Conservation (phyloP, 495 filamentous ascomycete species). For the Baudoinia panamericana region DNA sequence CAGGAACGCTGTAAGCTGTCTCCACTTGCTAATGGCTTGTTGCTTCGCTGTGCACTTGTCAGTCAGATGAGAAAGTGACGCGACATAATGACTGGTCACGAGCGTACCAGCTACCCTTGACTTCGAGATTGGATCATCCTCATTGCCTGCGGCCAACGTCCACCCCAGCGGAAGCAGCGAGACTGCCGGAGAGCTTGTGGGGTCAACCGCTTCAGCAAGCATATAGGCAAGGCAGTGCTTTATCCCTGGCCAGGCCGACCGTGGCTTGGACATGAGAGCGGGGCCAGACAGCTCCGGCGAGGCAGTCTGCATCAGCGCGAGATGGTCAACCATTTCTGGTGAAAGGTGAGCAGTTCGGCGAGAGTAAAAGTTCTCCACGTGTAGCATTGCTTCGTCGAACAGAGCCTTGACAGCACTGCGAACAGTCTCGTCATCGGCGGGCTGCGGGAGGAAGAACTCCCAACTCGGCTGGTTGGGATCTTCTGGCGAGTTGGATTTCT, state of each 20-base stretch:
- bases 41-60: background rate
- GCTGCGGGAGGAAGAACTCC: constrained; percentile 16
- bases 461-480: background rate
- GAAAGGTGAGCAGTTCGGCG: background rate
- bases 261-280: background rate
- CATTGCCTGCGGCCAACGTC: background rate
- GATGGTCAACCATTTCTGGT: background rate
- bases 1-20: background rate
- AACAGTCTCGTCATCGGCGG: constrained; percentile 21
- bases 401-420: constrained; percentile 7
- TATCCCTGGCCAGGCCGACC: background rate
- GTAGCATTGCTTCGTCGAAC: constrained; percentile 22
- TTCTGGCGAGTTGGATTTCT: background rate
- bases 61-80: background rate
- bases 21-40: background rate
- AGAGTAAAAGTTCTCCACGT: constrained; percentile 26
- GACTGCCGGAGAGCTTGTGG: background rate
- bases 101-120: no score
- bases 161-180: background rate
- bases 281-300: background rate
- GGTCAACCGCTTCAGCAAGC: background rate
- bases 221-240: constrained; percentile 7
- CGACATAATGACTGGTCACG: no score
- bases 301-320: background rate
- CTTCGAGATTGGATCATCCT: background rate